Conservation (phyloP, 345 rosid species). For the Zanthoxylum bungeanum region DNA sequence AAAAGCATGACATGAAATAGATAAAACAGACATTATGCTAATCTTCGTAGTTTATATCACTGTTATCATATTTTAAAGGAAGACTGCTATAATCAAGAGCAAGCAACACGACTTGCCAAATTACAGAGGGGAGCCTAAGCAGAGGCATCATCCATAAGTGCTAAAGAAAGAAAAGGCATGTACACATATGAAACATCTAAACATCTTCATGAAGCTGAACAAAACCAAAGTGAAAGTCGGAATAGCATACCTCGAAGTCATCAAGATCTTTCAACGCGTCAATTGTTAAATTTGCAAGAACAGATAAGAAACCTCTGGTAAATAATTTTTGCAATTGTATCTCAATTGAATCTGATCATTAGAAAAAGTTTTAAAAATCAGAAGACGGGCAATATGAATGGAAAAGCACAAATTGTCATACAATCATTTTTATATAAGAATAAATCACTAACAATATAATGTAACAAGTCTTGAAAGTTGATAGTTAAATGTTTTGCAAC, state of each 20-base stretch:
- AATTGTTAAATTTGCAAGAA: constrained; percentile 59
- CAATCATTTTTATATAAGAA: neutral
- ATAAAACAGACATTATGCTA: neutral
- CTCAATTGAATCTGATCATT: constrained; percentile 58
- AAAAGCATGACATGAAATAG: neutral
- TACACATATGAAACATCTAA: neutral
- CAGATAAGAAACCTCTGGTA: constrained; percentile 46
- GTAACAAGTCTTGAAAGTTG: neutral
- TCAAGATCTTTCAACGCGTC: constrained; percentile 56
- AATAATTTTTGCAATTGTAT: constrained; percentile 49
- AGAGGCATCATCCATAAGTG: no score
- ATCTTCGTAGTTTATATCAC: neutral
- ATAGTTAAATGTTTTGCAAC: neutral
- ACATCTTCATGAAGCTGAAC: constrained; percentile 7
- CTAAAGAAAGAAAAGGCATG: neutral
- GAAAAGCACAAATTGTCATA: neutral
- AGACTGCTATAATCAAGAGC: neutral
- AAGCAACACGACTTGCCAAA: neutral
- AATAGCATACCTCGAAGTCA: constrained; percentile 66
- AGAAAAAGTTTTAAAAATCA: constrained; percentile 6
- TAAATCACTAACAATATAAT: neutral
- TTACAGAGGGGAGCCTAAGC: neutral
- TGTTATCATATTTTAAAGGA: no score
- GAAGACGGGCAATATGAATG: neutral
- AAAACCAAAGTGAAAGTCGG: constrained; percentile 4